These are phyloP conservation scores for Euphrasia confusa DNA, from an alignment of 257 asterid species.

Conservation along the genomic window DNA sequence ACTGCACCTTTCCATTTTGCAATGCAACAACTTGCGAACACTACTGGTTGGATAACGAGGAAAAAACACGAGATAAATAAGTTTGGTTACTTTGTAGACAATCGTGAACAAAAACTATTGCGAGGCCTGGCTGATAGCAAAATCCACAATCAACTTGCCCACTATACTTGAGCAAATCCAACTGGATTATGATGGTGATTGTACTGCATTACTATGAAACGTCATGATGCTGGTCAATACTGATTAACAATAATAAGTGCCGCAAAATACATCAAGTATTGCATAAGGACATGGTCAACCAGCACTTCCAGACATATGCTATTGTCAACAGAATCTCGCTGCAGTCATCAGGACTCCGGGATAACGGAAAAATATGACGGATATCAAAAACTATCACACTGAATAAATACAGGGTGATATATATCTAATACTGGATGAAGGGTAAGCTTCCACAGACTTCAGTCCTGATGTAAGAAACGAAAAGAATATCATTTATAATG, in stretches of 20 bases:
- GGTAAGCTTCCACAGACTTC: slow-evolving; percentile 27
- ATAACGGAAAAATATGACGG: neutral
- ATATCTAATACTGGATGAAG: slow-evolving; percentile 26
- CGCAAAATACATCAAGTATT: neutral
- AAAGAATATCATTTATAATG: neutral
- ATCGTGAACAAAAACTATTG: neutral
- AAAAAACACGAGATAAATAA: neutral
- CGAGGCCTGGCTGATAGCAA: neutral
- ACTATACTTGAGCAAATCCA: neutral
- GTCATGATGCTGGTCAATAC: neutral
- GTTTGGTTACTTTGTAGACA: neutral
- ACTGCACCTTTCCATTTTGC: slow-evolving; percentile 4
- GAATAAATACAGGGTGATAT: neutral
- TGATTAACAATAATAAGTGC: neutral
- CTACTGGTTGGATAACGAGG: neutral
- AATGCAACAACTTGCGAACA: neutral
- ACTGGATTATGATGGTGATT: neutral
- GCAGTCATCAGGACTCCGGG: neutral
- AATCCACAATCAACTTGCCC: slow-evolving; percentile 1
- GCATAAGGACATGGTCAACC: neutral
- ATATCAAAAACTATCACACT: neutral
- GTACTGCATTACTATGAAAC: neutral
- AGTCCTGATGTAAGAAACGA: slow-evolving; percentile 30
- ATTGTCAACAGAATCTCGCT: neutral
- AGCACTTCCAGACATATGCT: neutral